These are phyloP conservation scores for Delonix regia DNA, from an alignment of 306 rosid genomes.

Conservation along the genomic window DNA sequence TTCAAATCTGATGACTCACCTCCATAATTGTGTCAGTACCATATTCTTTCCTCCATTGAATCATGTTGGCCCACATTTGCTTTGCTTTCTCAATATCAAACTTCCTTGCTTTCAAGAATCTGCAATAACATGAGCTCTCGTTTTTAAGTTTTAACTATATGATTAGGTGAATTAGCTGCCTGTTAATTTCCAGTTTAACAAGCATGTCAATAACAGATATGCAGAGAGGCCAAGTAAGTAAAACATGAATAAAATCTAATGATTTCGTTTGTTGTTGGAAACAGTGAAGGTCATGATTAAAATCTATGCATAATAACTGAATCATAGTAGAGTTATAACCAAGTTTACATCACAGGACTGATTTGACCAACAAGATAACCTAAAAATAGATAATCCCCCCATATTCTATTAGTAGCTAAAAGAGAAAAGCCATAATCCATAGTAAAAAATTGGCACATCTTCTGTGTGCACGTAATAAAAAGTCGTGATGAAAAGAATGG, in stretches of 20 bases:
- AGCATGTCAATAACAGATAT: background rate
- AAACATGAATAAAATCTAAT: background rate
- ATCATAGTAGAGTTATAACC: background rate
- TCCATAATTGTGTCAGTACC: constrained; percentile 65
- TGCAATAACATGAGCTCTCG: constrained; percentile 28
- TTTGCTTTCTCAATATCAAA: constrained; percentile 68
- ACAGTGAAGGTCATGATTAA: background rate
- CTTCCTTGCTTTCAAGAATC: constrained; percentile 70
- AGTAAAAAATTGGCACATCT: background rate
- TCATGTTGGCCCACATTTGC: constrained; percentile 69
- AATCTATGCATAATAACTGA: background rate
- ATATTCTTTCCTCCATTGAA: constrained; percentile 67
- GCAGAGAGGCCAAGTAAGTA: background rate
- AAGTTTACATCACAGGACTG: background rate
- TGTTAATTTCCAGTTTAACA: background rate
- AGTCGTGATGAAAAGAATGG: background rate
- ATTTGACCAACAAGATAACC: background rate
- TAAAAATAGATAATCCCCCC: background rate
- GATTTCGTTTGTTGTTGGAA: background rate
- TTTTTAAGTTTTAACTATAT: background rate
- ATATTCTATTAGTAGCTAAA: background rate
- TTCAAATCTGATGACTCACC: constrained; percentile 33
- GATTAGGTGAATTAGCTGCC: background rate
- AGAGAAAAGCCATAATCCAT: background rate
- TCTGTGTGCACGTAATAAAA: background rate